Evolutionary conservation across 306 rosid species (phyloP), one percentile per base, ranked within the genome.

Genomic region (Sicyos edulis): DNA sequence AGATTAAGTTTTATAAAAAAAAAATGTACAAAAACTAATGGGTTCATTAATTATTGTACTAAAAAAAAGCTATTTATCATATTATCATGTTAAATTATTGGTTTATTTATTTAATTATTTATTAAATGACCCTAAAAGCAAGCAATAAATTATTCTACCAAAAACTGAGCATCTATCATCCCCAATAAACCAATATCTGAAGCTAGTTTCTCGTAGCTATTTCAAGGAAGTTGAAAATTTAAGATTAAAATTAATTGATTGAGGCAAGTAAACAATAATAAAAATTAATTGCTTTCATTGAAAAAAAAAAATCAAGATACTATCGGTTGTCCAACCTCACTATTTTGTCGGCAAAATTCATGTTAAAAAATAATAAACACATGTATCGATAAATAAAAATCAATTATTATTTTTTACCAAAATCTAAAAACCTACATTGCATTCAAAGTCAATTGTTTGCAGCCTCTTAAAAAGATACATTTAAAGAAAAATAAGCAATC

Each of bases 271-370:
- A 51, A 51, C 17, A 11, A 15, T 14, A 3, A 51, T 1, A 51
- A 51, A 5, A 51, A 47, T 45, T 45, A 45, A 44, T 10, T 14
- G 0, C 4, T 13, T 16, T 53, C 2, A n/a, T n/a, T 51, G 17
- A n/a, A 53, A 53, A 16, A 6, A 6, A 53, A 1, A 26, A 53
- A 53, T 15, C 1, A 15, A 60, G 47, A 3, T 29, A 2, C 6
- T 8, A 5, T 13, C 32, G 42, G n/a, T 64, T 4, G 45, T 66
- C 12, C 19, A 12, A 42, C 17, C 9, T n/a, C 56, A 47, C 72
- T 47, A 47, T 68, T 68, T 47, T 68, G 57, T 68, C 72, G 72
- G 72, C 72, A 45, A 68, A 66, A 21, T 49, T 68, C 14, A 24
- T 3, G 10, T 9, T 12, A 0, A 45, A 66, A 44, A 64, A 63